A percentile compares a stretch with the other conserved stretches of the same genome.
Evolutionary conservation across 2,329 filamentous ascomycete genomes (phyloP).

Genomic region (Fusarium udum): DNA sequence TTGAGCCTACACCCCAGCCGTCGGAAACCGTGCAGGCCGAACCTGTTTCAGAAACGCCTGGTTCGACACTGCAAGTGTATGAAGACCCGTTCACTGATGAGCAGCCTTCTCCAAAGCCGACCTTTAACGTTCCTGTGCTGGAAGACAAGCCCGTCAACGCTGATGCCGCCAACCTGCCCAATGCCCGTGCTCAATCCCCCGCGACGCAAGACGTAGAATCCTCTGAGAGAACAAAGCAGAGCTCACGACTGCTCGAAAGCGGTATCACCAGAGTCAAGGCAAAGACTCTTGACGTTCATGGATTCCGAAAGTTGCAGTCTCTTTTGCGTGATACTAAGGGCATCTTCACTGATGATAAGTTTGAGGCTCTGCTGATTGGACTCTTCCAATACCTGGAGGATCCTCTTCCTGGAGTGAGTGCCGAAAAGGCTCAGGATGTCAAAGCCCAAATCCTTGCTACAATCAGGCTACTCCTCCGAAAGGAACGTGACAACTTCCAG

Average conservation of each 20-base stretch:
- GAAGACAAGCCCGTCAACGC: constrained; percentile 71
- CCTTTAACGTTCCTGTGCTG: constrained; percentile 60
- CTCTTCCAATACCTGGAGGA: constrained; percentile 78
- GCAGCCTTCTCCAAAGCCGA: constrained; percentile 57
- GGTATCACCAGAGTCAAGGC: constrained; percentile 78
- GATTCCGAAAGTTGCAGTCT: constrained; percentile 80
- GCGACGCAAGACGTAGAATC: constrained; percentile 39
- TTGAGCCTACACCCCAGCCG: constrained; percentile 17
- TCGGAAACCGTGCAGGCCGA: constrained; percentile 10
- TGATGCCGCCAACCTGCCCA: constrained; percentile 52
- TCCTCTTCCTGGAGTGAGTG: constrained; percentile 61
- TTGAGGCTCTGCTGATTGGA: constrained; percentile 72
- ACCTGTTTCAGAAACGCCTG: constrained; percentile 16
- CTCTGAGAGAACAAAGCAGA: constrained; percentile 65
- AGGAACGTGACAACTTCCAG: constrained; percentile 71
- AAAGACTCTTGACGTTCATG: constrained; percentile 80
- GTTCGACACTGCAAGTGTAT: constrained; percentile 61
- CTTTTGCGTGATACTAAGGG: constrained; percentile 74
- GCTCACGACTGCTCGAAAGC: constrained; percentile 72
- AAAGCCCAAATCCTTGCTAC: constrained; percentile 80
- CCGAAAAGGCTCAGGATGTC: constrained; percentile 75
- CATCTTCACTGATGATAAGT: constrained; percentile 72
- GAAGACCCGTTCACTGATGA: constrained; percentile 68
- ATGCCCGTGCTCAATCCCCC: constrained; percentile 36
- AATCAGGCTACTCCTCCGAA: constrained; percentile 75